Base-by-base conservation (phyloP, 106 monocot species). In the Allium cepa region DNA sequence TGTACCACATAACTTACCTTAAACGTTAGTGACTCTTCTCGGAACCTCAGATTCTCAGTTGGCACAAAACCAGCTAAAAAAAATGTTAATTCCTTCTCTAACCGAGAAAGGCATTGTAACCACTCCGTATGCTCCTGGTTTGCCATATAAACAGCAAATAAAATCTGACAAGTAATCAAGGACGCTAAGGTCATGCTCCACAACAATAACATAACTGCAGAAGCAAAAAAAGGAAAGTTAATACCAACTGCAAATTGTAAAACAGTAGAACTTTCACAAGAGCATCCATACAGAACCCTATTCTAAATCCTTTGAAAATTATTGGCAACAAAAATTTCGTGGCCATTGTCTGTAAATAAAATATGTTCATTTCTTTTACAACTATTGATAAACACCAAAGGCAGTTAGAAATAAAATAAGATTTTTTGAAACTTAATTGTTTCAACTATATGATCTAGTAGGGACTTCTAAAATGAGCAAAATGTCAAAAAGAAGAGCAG, bases 1-100 rank as follows among this genome's bases (percentile, higher is more conserved):
- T 22, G 22, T 22, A 22, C 22, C 22, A 22, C 22, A 22, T 7
- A 45, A 45, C 68, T 36, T 53, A 75, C 99, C 90, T 81, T 99
- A 70, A 99, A 99, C 64, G 90, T 93, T 59, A 99, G 90, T 62
- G 90, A 90, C 65, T 93, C 99, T 47, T 99, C 93, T 16, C 99
- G 86, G 61, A 99, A 99, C 26, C 93, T 87, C 9, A 99, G 73
- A 77, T 99, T 99, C 74, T 99, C 99, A 49, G 99, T 93, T 50
- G 99, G 93, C 15, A 99, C 93, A 81, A 93, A 99, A 76, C 99
- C 99, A 81, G 90, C 78, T 71, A 99, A 81, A 76, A 99, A 99
- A 99, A 66, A 99, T 90, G 67, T 99, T 99, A n/a, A 99, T 99
- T 72, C 99, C 99, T 91, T 99, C 99, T 70, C 99, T 78, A 27